A percentile compares a stretch with the other conserved stretches of the same genome.
phyloP scores from a whole-genome alignment of 2,329 filamentous ascomycete species.

The Rhynchosporium secalis region DNA sequence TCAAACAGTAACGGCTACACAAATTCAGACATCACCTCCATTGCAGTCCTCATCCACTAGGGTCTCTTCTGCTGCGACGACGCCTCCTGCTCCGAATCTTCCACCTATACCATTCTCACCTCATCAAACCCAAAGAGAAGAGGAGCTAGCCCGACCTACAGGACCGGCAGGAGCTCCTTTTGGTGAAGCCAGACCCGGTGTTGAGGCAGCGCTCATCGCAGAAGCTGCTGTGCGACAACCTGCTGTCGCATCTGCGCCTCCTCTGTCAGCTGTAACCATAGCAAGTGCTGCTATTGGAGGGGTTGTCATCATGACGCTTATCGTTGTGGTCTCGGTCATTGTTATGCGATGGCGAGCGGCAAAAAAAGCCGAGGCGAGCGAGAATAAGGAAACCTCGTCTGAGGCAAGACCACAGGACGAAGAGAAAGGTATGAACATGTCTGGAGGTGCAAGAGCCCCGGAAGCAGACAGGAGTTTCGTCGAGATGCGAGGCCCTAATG shows the following conservation, averaged over 20 bases:
- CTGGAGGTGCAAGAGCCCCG: background rate
- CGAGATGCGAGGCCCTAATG: background rate
- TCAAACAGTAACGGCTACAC: background rate
- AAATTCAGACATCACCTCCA: background rate
- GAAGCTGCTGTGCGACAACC: background rate
- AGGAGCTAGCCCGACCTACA: background rate
- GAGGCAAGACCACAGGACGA: background rate
- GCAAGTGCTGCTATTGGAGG: slow-evolving; percentile 9
- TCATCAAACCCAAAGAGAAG: background rate
- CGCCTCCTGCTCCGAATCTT: background rate
- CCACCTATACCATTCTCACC: background rate
- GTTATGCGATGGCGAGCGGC: slow-evolving; percentile 6
- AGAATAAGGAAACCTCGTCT: background rate
- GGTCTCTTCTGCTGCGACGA: background rate
- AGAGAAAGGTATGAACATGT: background rate
- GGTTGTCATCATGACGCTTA: slow-evolving; percentile 8
- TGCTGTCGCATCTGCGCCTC: slow-evolving; percentile 2
- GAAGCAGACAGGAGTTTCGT: background rate
- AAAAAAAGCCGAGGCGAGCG: background rate
- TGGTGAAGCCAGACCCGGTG: background rate
- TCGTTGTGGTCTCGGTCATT: slow-evolving; percentile 10
- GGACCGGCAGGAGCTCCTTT: background rate
- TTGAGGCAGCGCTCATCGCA: slow-evolving; percentile 1
- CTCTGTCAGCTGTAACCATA: slow-evolving; percentile 5
- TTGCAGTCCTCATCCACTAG: background rate